phyloP scores from a whole-genome alignment of 2,329 filamentous ascomycete genomes.

The Penicillium decumbens region DNA sequence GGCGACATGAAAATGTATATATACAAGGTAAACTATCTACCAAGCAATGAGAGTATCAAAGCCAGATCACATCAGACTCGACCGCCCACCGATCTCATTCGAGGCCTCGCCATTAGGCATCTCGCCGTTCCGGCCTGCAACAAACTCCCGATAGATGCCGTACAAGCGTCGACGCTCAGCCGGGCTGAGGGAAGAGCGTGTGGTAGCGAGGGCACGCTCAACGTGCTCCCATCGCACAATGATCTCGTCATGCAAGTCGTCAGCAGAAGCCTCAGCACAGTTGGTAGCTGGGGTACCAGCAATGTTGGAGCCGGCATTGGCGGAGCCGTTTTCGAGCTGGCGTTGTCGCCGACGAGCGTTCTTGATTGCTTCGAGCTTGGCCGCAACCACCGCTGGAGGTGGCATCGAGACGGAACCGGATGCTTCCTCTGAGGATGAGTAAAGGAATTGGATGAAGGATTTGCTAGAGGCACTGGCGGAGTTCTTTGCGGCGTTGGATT shows the following conservation, averaged over 20 bases:
- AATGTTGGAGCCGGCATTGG: conserved; percentile 3
- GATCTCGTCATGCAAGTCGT: conserved; percentile 58
- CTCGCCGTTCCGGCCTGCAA: conserved; percentile 86
- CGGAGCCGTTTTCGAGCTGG: conserved; percentile 42
- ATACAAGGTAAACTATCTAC: conserved; percentile 16
- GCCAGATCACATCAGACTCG: conserved; percentile 73
- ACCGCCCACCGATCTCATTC: conserved; percentile 86
- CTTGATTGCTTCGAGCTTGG: conserved; percentile 79
- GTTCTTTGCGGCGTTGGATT: conserved; percentile 29
- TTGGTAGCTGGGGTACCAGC: conserved; percentile 16
- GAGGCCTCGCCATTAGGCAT: conserved; percentile 90
- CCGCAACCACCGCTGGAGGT: conserved; percentile 70
- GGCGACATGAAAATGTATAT: conserved; percentile 13
- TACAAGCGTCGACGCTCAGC: conserved; percentile 70
- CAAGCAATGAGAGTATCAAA: background rate
- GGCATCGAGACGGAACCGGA: conserved; percentile 58
- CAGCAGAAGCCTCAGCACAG: conserved; percentile 24
- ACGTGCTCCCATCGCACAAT: conserved; percentile 82
- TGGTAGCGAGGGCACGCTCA: conserved; percentile 68
- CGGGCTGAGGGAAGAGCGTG: conserved; percentile 74
- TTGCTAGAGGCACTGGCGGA: conserved; percentile 34
- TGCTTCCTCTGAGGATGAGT: conserved; percentile 56
- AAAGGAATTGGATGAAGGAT: conserved; percentile 75
- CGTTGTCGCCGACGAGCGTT: conserved; percentile 62
- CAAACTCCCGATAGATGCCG: conserved; percentile 87